phyloP scores from a whole-genome alignment of 352 stramenopile genomes.

The Phytophthora europaea region DNA sequence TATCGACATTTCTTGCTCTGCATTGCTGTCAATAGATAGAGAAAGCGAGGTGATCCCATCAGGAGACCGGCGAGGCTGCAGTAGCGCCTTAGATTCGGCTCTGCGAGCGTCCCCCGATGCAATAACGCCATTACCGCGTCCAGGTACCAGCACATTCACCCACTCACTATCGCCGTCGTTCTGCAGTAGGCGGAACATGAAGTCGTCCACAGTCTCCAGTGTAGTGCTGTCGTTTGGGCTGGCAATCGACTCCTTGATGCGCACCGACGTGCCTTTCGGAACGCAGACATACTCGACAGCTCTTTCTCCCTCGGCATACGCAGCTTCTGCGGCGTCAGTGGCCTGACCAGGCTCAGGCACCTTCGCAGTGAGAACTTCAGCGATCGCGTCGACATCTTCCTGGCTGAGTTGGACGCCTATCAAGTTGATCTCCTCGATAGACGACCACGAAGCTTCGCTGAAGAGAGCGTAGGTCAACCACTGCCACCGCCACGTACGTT shows the following conservation, averaged over 20 bases:
- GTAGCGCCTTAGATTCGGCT: not conserved
- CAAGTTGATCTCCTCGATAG: slow-evolving; percentile 38
- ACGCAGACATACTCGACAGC: slow-evolving; percentile 19
- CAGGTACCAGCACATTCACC: slow-evolving; percentile 47
- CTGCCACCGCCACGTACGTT: slow-evolving; percentile 39
- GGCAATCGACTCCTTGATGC: slow-evolving; percentile 28
- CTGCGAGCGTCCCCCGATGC: slow-evolving; percentile 5
- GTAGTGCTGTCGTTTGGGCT: slow-evolving; percentile 16
- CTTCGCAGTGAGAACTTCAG: slow-evolving; percentile 26
- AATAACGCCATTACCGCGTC: slow-evolving; percentile 39
- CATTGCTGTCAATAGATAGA: slow-evolving; percentile 35
- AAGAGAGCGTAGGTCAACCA: slow-evolving; percentile 41
- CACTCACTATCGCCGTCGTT: slow-evolving; percentile 30
- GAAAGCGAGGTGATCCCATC: slow-evolving; percentile 34
- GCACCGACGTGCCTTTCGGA: slow-evolving; percentile 26
- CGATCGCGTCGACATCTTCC: slow-evolving; percentile 30
- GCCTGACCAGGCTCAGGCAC: slow-evolving; percentile 29
- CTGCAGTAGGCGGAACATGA: slow-evolving; percentile 33
- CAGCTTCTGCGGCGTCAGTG: slow-evolving; percentile 12
- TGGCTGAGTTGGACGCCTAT: slow-evolving; percentile 29
- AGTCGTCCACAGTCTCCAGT: slow-evolving; percentile 32
- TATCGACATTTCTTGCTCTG: slow-evolving; percentile 14
- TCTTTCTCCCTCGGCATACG: slow-evolving; percentile 7
- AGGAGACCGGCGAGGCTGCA: not conserved
- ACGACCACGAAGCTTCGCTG: slow-evolving; percentile 33